phyloP scores from a whole-genome alignment of 306 rosid genomes.

The Lupinus albus region DNA sequence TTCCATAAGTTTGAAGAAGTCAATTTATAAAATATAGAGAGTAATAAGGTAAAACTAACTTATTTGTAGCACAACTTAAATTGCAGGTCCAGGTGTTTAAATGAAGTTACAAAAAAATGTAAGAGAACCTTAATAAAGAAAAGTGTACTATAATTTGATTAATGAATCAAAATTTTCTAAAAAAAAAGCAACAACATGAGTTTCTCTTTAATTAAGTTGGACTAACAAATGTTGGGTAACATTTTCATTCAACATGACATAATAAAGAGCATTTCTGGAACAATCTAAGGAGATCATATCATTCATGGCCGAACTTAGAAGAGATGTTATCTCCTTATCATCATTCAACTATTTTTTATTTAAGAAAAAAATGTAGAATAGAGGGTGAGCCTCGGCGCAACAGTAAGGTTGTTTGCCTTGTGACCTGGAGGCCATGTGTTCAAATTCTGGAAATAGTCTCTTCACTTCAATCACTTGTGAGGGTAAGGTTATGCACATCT shows the following conservation, averaged over 20 bases:
- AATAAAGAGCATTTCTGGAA: slow-evolving; percentile 22
- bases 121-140: not conserved
- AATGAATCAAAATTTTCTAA: not conserved
- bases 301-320: not conserved
- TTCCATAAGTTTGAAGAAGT: not conserved
- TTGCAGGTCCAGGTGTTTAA: not conserved
- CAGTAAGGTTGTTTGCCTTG: too few species aligned
- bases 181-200: not conserved
- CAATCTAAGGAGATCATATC: slow-evolving; percentile 10
- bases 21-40: slow-evolving; percentile 3
- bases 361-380: too few species aligned
- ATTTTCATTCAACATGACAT: slow-evolving; percentile 9
- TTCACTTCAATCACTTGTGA: too few species aligned
- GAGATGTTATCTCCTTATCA: slow-evolving; percentile 15
- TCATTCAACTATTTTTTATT: not conserved
- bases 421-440: too few species aligned
- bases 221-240: slow-evolving; percentile 16
- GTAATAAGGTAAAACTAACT: not conserved
- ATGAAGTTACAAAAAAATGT: not conserved
- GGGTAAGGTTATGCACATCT: too few species aligned
- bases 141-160: slow-evolving; percentile 4
- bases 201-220: not conserved
- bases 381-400: too few species aligned
- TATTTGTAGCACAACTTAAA: slow-evolving; percentile 7
- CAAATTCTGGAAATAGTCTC: too few species aligned